phyloP scores from a whole-genome alignment of 2,329 filamentous ascomycete species.

The Fusarium circinatum region DNA sequence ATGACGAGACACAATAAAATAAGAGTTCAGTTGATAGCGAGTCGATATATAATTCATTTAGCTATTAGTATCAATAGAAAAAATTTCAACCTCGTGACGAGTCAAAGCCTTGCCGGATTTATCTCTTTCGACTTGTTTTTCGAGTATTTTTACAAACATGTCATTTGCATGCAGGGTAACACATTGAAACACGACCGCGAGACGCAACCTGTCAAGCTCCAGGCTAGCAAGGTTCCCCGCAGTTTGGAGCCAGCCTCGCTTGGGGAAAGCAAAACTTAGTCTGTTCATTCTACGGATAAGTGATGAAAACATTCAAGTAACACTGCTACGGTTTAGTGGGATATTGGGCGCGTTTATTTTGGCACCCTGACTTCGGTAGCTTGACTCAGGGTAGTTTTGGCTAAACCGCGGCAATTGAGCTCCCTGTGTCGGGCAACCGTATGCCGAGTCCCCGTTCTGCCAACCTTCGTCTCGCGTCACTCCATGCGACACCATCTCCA shows the following conservation, averaged over 20 bases:
- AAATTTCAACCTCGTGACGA: background rate
- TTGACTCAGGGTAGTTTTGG: background rate
- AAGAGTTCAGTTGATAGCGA: background rate
- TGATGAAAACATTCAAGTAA: too few relatives aligned
- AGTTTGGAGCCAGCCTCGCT: background rate
- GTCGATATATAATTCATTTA: background rate
- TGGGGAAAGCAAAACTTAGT: background rate
- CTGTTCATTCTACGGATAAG: too few relatives aligned
- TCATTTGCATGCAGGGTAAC: background rate
- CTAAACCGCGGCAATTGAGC: background rate
- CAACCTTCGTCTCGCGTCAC: background rate
- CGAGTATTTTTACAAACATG: background rate
- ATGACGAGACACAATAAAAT: background rate
- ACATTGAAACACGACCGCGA: background rate
- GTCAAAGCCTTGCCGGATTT: fast-evolving
- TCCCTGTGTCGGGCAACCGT: background rate
- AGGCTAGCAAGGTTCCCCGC: background rate
- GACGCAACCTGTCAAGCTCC: background rate
- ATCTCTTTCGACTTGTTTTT: background rate
- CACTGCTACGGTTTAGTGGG: background rate
- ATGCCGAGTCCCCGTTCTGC: background rate
- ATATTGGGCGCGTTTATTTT: background rate
- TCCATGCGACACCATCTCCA: background rate
- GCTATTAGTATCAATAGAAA: background rate
- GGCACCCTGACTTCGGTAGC: too few relatives aligned